Evolutionary conservation across 176 grass and related monocot species (phyloP).

Genomic region (Zoysia pacifica): DNA sequence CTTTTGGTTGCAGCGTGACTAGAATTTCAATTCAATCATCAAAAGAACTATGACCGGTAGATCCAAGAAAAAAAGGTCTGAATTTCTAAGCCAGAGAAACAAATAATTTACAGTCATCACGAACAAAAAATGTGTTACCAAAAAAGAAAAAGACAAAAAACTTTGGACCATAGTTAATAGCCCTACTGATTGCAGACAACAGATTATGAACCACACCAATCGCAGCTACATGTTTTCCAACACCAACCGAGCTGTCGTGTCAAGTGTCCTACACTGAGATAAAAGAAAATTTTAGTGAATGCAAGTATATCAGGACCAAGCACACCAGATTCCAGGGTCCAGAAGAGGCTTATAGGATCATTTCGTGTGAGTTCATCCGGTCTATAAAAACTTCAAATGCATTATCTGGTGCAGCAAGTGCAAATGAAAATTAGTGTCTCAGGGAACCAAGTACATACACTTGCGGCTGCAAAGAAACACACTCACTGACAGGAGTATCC

Average conservation of each 20-base stretch:
- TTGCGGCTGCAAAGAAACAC: not conserved
- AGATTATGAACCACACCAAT: slow-evolving; percentile 9
- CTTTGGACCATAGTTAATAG: not conserved
- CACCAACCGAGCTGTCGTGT: slow-evolving; percentile 19
- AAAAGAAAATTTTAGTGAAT: not conserved
- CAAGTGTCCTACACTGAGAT: slow-evolving; percentile 24
- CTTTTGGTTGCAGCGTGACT: not conserved
- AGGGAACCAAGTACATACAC: slow-evolving; percentile 13
- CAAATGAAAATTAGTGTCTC: slow-evolving; percentile 20
- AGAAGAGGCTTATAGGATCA: slow-evolving; percentile 35
- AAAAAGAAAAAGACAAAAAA: not conserved
- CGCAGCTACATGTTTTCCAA: slow-evolving; percentile 37
- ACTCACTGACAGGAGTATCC: not conserved
- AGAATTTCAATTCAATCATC: not conserved
- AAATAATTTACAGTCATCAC: slow-evolving; percentile 27
- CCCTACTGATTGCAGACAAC: slow-evolving; percentile 22
- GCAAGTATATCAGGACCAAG: not conserved
- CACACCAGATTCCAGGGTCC: not conserved
- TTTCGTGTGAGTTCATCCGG: slow-evolving; percentile 18
- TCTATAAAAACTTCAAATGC: slow-evolving; percentile 19
- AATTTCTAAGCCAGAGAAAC: not conserved
- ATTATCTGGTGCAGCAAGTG: slow-evolving; percentile 23
- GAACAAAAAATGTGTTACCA: not conserved
- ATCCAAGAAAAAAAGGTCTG: not conserved
- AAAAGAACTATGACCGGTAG: not conserved